Conservation (phyloP, 768 basidiomycete genomes). For the Trametes cingulata region DNA sequence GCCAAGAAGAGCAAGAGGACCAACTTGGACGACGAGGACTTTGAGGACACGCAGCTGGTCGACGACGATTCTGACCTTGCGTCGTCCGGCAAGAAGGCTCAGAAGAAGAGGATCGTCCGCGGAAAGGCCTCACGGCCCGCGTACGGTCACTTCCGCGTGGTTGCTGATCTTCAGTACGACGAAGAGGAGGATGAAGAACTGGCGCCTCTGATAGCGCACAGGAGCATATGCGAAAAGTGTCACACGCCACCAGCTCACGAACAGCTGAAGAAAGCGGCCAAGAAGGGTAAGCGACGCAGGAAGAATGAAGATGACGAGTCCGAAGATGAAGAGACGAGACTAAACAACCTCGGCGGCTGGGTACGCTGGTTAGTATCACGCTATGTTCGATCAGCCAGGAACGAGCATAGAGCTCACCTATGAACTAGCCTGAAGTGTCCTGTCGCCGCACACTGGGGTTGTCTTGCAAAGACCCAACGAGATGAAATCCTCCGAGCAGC, state of each 20-base stretch:
- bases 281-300: slow-evolving; percentile 42
- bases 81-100: slow-evolving; percentile 24
- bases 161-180: slow-evolving; percentile 43
- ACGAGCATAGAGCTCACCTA: neutral
- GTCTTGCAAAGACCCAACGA: slow-evolving; percentile 62
- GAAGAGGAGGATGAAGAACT: slow-evolving; percentile 55
- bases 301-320: slow-evolving; percentile 51
- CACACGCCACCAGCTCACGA: slow-evolving; percentile 58
- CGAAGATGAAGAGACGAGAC: slow-evolving; percentile 54
- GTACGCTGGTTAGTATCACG: slow-evolving; percentile 68
- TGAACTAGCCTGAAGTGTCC: slow-evolving; percentile 70
- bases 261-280: slow-evolving; percentile 36
- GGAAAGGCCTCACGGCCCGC: slow-evolving; percentile 45
- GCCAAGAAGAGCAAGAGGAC: slow-evolving; percentile 24
- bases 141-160: slow-evolving; percentile 48
- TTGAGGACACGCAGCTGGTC: slow-evolving; percentile 20
- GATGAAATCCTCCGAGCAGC: slow-evolving; percentile 75
- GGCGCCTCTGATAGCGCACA: slow-evolving; percentile 58
- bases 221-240: slow-evolving; percentile 72
- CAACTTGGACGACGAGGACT: slow-evolving; percentile 26
- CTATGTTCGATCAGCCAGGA: neutral
- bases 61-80: slow-evolving; percentile 28
- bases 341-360: slow-evolving; percentile 71
- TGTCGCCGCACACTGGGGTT: slow-evolving; percentile 75
- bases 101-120: slow-evolving; percentile 37